Percentiles rank a stretch among this genome's conserved stretches.
phyloP scores from a whole-genome alignment of 1,284 basidiomycete genomes.

The Gymnopus androsaceus region DNA sequence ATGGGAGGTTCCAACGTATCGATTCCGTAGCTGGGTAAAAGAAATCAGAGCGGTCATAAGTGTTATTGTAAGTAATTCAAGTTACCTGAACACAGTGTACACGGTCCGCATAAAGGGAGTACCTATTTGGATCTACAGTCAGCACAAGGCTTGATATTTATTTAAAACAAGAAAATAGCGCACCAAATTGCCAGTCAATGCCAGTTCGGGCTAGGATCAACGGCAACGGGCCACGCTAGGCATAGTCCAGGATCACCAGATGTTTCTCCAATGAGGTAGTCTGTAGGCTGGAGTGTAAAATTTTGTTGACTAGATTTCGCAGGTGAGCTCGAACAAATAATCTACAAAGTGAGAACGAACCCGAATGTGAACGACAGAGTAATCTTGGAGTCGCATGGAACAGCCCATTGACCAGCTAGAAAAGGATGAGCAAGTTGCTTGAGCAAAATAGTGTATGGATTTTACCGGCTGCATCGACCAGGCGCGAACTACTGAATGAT shows the following conservation, averaged over 20 bases:
- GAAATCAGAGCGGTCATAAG: constrained; percentile 11
- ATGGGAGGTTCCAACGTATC: constrained; percentile 69
- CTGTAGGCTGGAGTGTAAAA: constrained; percentile 74
- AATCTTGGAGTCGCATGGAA: constrained; percentile 73
- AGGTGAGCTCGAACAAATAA: constrained; percentile 7
- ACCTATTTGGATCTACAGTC: constrained; percentile 40
- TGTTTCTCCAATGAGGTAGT: constrained; percentile 81
- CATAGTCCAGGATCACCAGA: constrained; percentile 69
- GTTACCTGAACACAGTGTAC: constrained; percentile 80
- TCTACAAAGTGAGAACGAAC: constrained; percentile 37
- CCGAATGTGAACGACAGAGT: constrained; percentile 77
- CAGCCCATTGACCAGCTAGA: constrained; percentile 76
- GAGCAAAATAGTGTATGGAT: not conserved
- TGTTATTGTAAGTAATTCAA: constrained; percentile 9
- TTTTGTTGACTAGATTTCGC: constrained; percentile 46
- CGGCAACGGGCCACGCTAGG: constrained; percentile 79
- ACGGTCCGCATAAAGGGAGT: constrained; percentile 78
- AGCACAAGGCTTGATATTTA: not conserved
- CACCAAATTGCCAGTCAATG: constrained; percentile 85
- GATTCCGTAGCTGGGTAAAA: constrained; percentile 64
- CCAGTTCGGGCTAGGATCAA: constrained; percentile 70
- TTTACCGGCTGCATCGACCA: constrained; percentile 59
- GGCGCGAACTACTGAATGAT: constrained; percentile 64
- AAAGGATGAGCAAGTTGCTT: not conserved
- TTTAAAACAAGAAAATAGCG: not conserved